Conservation (phyloP, 1,284 basidiomycete genomes). For the Pseudozyma thailandica region DNA sequence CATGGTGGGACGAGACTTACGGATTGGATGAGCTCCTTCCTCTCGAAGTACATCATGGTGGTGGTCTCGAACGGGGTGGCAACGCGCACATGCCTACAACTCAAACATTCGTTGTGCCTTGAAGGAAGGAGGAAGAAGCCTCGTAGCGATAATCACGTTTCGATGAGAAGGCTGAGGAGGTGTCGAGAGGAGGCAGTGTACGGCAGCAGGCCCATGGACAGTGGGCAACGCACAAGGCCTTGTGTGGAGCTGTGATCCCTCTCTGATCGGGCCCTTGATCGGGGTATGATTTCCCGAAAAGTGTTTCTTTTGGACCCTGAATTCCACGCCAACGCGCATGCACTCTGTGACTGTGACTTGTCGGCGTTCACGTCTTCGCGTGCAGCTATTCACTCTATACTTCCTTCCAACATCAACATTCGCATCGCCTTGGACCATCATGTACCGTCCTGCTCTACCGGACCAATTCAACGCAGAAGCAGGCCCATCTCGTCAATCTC, state of each 20-base stretch:
- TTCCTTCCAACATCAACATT: neutral
- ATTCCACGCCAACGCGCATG: slow-evolving; percentile 12
- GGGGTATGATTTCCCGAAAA: neutral
- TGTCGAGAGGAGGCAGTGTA: too few relatives aligned
- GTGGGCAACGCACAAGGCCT: too few relatives aligned
- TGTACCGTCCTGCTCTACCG: slow-evolving; percentile 8
- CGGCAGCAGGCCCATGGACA: too few relatives aligned
- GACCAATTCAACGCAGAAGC: slow-evolving; percentile 9
- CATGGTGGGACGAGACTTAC: slow-evolving; percentile 7
- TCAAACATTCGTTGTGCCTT: neutral
- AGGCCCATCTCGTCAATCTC: slow-evolving; percentile 19
- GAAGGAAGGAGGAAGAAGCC: neutral
- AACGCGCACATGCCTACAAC: slow-evolving; percentile 18
- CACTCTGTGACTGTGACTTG: too few relatives aligned
- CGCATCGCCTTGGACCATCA: neutral
- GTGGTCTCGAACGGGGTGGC: neutral
- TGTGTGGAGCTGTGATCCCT: too few relatives aligned
- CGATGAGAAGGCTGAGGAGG: too few relatives aligned
- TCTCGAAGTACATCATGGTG: slow-evolving; percentile 45
- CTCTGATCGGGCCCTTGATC: slow-evolving; percentile 1
- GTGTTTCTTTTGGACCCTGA: slow-evolving; percentile 15
- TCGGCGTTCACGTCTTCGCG: too few relatives aligned
- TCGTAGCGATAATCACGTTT: too few relatives aligned
- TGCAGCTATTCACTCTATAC: too few relatives aligned
- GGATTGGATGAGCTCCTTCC: slow-evolving; percentile 51